Base-by-base conservation (phyloP, 2,329 filamentous ascomycete species). In the Rhytidhysteron rufulum region DNA sequence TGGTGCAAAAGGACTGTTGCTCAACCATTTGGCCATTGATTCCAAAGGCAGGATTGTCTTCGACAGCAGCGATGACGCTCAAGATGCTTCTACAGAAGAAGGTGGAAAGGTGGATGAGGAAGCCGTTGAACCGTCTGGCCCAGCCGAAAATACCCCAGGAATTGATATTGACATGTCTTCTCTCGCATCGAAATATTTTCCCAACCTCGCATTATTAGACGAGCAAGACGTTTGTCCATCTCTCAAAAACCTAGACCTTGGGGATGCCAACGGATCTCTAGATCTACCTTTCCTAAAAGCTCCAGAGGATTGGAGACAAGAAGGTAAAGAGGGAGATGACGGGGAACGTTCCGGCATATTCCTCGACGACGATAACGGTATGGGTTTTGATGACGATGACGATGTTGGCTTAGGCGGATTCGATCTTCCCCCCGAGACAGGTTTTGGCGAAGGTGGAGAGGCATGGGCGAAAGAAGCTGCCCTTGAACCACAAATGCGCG, bases 11-110 rank as follows among this genome's bases (percentile, higher is more conserved):
- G 93, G 93, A 16, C 74, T 98, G 31, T 75, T 98, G 16, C 77
- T 98, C 22, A 98, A 98, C 59, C 91, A 98, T 66, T 75, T 98
- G n/a, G 88, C 91, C 59, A 96, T 98, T 49, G 93, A 98, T 65
- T 80, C 81, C 2, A 82, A 88, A 49, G 93, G 93, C 31, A 81
- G 91, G 25, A 98, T 98, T 47, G 90, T 98, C 4, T 98, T 98
- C 60, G 93, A 98, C 68, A 97, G 91, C 70, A 97, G 90, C 58
- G 91, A 98, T 62, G 93, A 97, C 62, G 72, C 73, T 13, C 72
- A 76, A 42, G 78, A 82, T 41, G 72, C 73, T 13, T 68, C 66
- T 6, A 65, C 70, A 58, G 44, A 69, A 56, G 46, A 73, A 56
- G 42, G 70, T 62, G 66, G 58, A 50, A 69, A 72, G 16, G 64